These are phyloP conservation scores for Sporisorium scitamineum DNA, from an alignment of 1,284 basidiomycete genomes.

Conservation along the genomic window DNA sequence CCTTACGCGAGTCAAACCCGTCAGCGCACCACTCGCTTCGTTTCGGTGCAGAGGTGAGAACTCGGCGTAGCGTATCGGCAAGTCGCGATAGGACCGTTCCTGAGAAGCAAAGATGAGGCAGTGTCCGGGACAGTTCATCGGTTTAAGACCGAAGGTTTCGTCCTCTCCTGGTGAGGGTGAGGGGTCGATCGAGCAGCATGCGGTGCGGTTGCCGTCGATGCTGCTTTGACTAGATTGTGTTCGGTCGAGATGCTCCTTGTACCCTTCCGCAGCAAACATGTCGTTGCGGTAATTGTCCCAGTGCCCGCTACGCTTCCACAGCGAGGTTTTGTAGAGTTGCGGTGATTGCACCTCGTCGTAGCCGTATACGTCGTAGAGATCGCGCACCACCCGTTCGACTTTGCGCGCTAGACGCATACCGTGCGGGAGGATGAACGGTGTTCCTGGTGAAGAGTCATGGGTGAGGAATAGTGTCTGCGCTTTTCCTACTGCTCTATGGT, in stretches of 20 bases:
- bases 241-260: constrained; percentile 43
- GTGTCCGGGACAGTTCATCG: constrained; percentile 68
- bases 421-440: constrained; percentile 67
- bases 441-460: constrained; percentile 65
- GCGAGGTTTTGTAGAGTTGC: constrained; percentile 62
- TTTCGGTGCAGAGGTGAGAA: constrained; percentile 66
- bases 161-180: constrained; percentile 11
- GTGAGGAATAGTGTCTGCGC: constrained; percentile 64
- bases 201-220: constrained; percentile 5
- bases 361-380: constrained; percentile 65
- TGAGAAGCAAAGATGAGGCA: constrained; percentile 62
- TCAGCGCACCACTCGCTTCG: constrained; percentile 62
- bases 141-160: constrained; percentile 63
- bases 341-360: constrained; percentile 68
- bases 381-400: constrained; percentile 65
- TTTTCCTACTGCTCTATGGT: constrained; percentile 60
- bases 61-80: constrained; percentile 65
- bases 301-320: constrained; percentile 66
- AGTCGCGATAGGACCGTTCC: constrained; percentile 62
- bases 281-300: constrained; percentile 69
- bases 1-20: constrained; percentile 63
- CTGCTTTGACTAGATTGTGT: no score
- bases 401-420: constrained; percentile 64
- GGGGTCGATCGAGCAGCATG: constrained; percentile 44
- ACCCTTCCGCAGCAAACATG: constrained; percentile 67